These are phyloP conservation scores for Solanum tarapatanum DNA, from an alignment of 257 asterid genomes.

Conservation along the genomic window DNA sequence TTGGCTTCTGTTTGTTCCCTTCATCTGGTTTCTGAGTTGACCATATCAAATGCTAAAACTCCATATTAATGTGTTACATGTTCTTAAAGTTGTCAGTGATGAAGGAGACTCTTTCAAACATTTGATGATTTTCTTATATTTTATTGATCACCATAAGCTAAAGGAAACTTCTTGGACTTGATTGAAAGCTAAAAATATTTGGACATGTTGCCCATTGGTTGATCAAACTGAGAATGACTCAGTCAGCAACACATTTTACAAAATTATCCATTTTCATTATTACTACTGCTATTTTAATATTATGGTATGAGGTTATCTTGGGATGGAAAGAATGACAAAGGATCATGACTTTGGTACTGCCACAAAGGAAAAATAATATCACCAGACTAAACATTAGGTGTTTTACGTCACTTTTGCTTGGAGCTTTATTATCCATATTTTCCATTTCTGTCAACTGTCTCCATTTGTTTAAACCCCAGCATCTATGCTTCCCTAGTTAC, in stretches of 20 bases:
- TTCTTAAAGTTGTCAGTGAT: background rate
- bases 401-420: background rate
- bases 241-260: background rate
- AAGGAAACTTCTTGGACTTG: background rate
- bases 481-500: background rate
- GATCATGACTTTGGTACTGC: background rate
- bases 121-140: background rate
- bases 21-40: background rate
- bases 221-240: background rate
- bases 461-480: background rate
- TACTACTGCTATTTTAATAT: background rate
- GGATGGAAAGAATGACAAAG: background rate
- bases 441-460: background rate
- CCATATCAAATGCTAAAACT: background rate
- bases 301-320: background rate
- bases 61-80: background rate
- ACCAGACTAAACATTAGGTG: background rate
- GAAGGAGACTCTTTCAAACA: background rate
- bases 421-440: background rate
- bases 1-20: background rate
- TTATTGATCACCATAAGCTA: background rate
- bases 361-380: background rate
- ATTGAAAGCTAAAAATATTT: background rate
- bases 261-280: background rate
- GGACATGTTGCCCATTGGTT: background rate